Conservation (phyloP, 2,329 filamentous ascomycete genomes). For the Trichoderma atrobrunneum region DNA sequence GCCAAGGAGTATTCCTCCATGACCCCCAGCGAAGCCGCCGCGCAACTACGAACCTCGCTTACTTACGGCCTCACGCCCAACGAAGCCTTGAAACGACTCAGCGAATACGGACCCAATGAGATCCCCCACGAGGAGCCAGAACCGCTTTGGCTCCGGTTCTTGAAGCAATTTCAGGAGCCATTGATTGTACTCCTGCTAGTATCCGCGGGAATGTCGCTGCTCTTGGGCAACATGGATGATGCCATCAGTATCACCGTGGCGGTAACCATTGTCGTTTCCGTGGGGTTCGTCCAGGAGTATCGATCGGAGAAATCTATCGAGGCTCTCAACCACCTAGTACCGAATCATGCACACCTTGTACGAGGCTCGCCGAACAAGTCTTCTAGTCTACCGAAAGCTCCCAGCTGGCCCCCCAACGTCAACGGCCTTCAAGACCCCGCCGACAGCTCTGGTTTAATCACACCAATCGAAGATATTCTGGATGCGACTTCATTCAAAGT, state of each 20-base stretch:
- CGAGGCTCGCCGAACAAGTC: constrained; percentile 51
- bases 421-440: constrained; percentile 46
- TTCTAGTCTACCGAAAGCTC: constrained; percentile 32
- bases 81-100: constrained; percentile 76
- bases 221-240: constrained; percentile 93
- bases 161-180: constrained; percentile 96
- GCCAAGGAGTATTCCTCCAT: constrained; percentile 65
- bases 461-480: constrained; percentile 60
- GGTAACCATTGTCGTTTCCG: constrained; percentile 93
- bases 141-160: constrained; percentile 88
- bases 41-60: constrained; percentile 77
- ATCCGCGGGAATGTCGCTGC: constrained; percentile 81
- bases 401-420: constrained; percentile 48
- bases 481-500: constrained; percentile 79
- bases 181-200: constrained; percentile 87
- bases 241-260: constrained; percentile 93
- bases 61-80: constrained; percentile 74
- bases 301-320: constrained; percentile 96
- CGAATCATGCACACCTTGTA: constrained; percentile 93
- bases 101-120: constrained; percentile 86
- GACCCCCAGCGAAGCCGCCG: constrained; percentile 73
- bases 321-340: constrained; percentile 87
- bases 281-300: constrained; percentile 97
- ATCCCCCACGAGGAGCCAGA: constrained; percentile 91
- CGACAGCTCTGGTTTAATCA: constrained; percentile 47